These are phyloP conservation scores for Filosporella fistucella DNA, from an alignment of 495 filamentous ascomycete genomes.

Conservation along the genomic window DNA sequence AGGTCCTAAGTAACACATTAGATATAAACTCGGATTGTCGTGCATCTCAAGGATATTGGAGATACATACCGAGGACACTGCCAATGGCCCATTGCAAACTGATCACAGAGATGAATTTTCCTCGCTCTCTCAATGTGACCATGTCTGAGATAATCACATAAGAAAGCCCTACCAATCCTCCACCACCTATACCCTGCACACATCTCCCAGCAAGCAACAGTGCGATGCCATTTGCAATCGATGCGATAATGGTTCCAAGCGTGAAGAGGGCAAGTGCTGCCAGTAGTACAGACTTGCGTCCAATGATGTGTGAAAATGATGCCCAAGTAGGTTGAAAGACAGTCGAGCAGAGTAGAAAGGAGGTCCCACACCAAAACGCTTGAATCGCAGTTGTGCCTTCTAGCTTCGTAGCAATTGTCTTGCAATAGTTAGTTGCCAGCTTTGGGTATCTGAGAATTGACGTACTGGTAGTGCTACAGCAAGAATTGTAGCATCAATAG, in stretches of 20 bases:
- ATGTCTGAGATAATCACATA: constrained; percentile 64
- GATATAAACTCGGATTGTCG: too few relatives aligned
- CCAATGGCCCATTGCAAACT: constrained; percentile 57
- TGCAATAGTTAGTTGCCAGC: neutral
- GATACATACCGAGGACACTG: constrained; percentile 55
- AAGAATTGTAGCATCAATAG: constrained; percentile 20
- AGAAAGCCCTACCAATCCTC: constrained; percentile 57
- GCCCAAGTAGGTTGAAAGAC: constrained; percentile 46
- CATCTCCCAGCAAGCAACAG: constrained; percentile 57
- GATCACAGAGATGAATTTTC: constrained; percentile 28
- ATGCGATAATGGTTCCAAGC: constrained; percentile 54
- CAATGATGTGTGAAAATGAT: constrained; percentile 48
- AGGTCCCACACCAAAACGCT: constrained; percentile 49
- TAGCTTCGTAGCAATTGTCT: constrained; percentile 30
- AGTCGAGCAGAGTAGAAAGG: constrained; percentile 46
- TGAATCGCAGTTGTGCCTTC: constrained; percentile 47
- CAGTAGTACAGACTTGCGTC: constrained; percentile 41
- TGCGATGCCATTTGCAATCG: constrained; percentile 50
- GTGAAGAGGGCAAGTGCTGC: constrained; percentile 45
- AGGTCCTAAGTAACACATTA: too few relatives aligned
- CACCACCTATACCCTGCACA: constrained; percentile 66
- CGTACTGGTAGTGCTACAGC: constrained; percentile 17
- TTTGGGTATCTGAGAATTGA: neutral
- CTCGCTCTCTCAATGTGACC: constrained; percentile 46
- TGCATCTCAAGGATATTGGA: too few relatives aligned